Conservation (phyloP, 2,329 filamentous ascomycete species). For the Alternaria gansuensis region DNA sequence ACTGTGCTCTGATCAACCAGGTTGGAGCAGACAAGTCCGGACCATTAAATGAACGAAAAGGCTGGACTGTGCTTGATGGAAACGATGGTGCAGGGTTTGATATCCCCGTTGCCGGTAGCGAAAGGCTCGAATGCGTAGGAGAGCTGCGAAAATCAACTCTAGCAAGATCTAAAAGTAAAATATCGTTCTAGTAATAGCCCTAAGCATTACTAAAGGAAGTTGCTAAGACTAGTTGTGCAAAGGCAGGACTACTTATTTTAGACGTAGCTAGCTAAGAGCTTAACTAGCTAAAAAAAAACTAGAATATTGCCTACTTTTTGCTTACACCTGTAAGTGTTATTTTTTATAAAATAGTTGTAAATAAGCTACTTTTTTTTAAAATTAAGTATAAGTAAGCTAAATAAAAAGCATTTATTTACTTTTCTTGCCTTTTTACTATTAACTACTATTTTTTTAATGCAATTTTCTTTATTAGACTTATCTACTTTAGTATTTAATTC, state of each 20-base stretch:
- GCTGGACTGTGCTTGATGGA: no score
- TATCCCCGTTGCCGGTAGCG: neutral
- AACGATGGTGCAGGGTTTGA: no score
- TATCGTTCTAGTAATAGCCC: neutral
- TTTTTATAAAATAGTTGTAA: neutral
- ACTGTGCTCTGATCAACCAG: neutral
- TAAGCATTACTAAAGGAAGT: neutral
- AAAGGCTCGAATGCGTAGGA: neutral
- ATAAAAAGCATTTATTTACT: neutral
- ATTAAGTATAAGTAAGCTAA: no score
- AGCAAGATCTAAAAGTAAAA: neutral
- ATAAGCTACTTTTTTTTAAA: neutral
- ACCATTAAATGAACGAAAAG: neutral
- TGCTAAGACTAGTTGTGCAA: neutral
- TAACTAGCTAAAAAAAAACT: neutral
- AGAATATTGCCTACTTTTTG: neutral
- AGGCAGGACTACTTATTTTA: neutral
- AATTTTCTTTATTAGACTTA: neutral
- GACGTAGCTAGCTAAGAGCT: neutral
- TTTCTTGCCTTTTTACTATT: neutral
- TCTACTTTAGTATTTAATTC: slow-evolving; percentile 1
- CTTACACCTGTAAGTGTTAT: neutral
- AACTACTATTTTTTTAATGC: neutral
- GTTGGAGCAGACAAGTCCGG: neutral
- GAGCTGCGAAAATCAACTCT: neutral